These are phyloP conservation scores for Xylaria curta DNA, from an alignment of 495 filamentous ascomycete species.

Conservation along the genomic window DNA sequence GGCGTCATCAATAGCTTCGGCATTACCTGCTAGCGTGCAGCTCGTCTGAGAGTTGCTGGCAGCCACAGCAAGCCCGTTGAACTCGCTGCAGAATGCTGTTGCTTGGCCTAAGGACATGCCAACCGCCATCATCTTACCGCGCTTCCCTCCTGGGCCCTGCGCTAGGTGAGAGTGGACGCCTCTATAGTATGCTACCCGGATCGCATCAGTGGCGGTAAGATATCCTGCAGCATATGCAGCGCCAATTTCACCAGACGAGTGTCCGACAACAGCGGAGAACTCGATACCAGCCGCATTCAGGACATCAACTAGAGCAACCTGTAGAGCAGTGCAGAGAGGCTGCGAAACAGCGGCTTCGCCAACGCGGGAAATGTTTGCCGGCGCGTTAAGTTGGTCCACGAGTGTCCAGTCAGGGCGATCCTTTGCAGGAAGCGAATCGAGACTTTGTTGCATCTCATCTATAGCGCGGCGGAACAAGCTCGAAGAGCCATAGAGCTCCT, in stretches of 20 bases:
- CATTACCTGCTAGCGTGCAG: constrained; percentile 52
- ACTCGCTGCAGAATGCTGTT: constrained; percentile 39
- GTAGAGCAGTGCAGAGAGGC: constrained; percentile 55
- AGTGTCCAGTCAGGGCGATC: constrained; percentile 58
- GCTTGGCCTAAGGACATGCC: constrained; percentile 48
- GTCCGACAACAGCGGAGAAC: constrained; percentile 59
- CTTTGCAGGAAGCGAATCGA: constrained; percentile 41
- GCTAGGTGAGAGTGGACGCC: constrained; percentile 39
- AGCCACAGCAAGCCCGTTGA: constrained; percentile 46
- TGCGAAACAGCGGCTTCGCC: constrained; percentile 49
- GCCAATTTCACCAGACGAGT: constrained; percentile 60
- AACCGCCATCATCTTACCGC: constrained; percentile 58
- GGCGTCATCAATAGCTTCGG: constrained; percentile 39
- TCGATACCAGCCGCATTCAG: constrained; percentile 49
- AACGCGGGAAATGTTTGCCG: constrained; percentile 37
- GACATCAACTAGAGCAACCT: constrained; percentile 55
- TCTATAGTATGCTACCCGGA: constrained; percentile 37
- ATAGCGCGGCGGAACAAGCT: constrained; percentile 46
- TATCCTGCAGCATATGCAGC: constrained; percentile 54
- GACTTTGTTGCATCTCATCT: constrained; percentile 48
- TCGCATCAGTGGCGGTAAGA: constrained; percentile 42
- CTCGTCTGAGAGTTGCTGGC: constrained; percentile 51
- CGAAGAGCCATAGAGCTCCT: constrained; percentile 46
- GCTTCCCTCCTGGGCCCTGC: constrained; percentile 30
- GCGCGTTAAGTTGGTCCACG: constrained; percentile 44